Evolutionary conservation across 768 basidiomycete genomes (phyloP).

Genomic region (Gymnopilus junonius): DNA sequence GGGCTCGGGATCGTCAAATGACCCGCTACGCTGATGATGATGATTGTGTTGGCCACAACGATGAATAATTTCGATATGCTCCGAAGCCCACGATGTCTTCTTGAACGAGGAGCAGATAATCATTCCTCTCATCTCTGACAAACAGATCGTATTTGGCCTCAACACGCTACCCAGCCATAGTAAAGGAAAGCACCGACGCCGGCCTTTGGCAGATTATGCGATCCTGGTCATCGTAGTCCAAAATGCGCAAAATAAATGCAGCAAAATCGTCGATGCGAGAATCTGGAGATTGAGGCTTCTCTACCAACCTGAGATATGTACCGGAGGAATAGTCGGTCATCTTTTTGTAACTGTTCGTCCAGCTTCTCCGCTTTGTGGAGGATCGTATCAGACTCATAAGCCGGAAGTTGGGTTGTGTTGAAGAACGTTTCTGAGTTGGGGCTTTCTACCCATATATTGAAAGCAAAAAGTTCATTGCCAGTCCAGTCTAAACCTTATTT

Average conservation of each 20-base stretch:
- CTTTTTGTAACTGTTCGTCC: neutral
- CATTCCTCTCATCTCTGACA: constrained; percentile 17
- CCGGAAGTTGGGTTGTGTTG: constrained; percentile 3
- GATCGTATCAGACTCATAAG: neutral
- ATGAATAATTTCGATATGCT: neutral
- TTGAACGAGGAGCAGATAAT: constrained; percentile 31
- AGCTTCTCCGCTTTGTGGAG: neutral
- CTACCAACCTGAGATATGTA: neutral
- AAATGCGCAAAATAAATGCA: constrained; percentile 21
- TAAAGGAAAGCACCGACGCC: constrained; percentile 25
- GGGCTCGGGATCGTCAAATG: constrained; percentile 29
- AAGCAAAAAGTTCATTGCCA: constrained; percentile 12
- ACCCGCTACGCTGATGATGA: neutral
- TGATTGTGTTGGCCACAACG: neutral
- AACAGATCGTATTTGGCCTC: constrained; percentile 28
- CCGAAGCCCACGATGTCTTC: constrained; percentile 22
- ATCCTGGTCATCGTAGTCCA: constrained; percentile 24
- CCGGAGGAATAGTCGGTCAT: neutral
- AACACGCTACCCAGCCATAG: constrained; percentile 22
- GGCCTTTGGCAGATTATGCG: constrained; percentile 14
- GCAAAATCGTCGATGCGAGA: constrained; percentile 22
- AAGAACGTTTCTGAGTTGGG: constrained; percentile 6
- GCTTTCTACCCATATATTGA: constrained; percentile 9
- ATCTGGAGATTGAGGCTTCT: neutral
- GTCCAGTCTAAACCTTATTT: constrained; percentile 11